Percentiles rank a stretch among this genome's conserved stretches.
Evolutionary conservation across 768 basidiomycete species (phyloP).

Genomic region (Tephrocybe sp.): DNA sequence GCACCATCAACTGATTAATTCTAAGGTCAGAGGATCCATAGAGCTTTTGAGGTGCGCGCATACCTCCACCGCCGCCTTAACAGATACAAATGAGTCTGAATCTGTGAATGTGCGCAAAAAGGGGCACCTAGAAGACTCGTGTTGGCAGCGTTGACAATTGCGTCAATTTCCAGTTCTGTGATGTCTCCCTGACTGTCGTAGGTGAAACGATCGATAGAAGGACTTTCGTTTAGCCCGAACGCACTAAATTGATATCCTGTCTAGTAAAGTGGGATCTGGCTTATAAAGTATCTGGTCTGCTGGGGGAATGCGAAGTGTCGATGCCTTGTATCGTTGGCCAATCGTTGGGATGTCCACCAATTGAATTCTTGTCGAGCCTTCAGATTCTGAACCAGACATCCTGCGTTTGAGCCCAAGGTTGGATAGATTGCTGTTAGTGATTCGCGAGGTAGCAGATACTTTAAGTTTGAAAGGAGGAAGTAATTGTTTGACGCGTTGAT

Average conservation of each 20-base stretch:
- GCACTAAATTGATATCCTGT: conserved; percentile 68
- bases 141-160: conserved; percentile 85
- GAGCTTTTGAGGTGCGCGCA: conserved; percentile 16
- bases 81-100: neutral
- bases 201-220: conserved; percentile 1
- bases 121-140: conserved; percentile 60
- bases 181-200: conserved; percentile 71
- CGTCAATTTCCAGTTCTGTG: conserved; percentile 64
- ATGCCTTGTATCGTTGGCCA: conserved; percentile 45
- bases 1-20: conserved; percentile 69
- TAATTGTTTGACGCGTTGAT: conserved; percentile 3
- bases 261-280: conserved; percentile 37
- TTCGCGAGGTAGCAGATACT: neutral
- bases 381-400: conserved; percentile 7
- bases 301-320: conserved; percentile 33
- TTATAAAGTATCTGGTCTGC: conserved; percentile 34
- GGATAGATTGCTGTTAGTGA: neutral
- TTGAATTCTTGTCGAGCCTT: conserved; percentile 13
- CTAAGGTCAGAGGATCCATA: neutral
- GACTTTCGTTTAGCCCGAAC: conserved; percentile 19
- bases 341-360: conserved; percentile 57
- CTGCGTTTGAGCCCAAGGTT: neutral
- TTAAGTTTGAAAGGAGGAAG: neutral
- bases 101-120: neutral
- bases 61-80: conserved; percentile 77